Conservation (phyloP, 306 rosid species). For the Trifolium subterraneum region DNA sequence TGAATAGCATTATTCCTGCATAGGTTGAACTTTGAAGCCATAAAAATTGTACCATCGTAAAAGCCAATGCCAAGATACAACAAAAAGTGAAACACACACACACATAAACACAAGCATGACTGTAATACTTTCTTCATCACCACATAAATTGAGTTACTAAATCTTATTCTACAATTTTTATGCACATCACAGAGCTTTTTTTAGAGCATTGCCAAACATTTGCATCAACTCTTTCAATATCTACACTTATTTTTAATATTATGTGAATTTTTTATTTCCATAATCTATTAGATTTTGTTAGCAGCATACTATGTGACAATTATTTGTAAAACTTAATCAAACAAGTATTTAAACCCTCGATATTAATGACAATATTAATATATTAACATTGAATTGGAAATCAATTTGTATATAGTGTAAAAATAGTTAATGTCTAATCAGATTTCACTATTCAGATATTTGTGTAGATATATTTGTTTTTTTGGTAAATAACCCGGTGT, state of each 20-base stretch:
- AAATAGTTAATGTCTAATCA: neutral
- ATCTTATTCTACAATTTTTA: neutral
- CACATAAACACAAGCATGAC: neutral
- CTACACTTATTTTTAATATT: too few relatives aligned
- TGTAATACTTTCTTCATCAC: neutral
- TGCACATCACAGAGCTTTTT: neutral
- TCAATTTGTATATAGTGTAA: neutral
- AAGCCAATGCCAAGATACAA: neutral
- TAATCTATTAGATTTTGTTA: neutral
- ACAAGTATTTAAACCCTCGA: neutral
- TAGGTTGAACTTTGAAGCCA: neutral
- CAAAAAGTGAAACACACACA: neutral
- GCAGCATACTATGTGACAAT: neutral
- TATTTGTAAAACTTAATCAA: neutral
- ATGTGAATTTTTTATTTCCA: too few relatives aligned
- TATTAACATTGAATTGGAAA: neutral
- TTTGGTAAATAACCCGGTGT: too few relatives aligned
- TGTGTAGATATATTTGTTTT: too few relatives aligned
- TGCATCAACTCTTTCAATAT: too few relatives aligned
- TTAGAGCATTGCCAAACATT: too few relatives aligned
- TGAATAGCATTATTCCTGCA: slow-evolving; percentile 77
- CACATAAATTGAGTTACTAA: neutral
- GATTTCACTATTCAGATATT: too few relatives aligned
- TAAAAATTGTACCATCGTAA: slow-evolving; percentile 4
- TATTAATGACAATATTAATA: too few relatives aligned